Conservation (phyloP, 2,329 filamentous ascomycete species). For the Microcera coccophila region DNA sequence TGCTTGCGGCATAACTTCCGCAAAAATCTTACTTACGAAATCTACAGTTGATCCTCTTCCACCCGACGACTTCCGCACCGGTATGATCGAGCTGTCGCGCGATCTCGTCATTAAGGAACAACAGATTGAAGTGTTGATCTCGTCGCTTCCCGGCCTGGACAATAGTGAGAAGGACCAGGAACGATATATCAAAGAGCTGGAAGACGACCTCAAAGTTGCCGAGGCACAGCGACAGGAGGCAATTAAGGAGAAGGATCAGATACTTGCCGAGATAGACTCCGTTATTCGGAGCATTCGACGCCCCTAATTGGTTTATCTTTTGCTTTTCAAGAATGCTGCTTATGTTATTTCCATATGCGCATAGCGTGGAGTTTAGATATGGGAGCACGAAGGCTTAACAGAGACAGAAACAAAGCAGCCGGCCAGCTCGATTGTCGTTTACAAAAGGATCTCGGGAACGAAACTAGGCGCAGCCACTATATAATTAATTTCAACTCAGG, state of each 20-base stretch:
- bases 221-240: conserved; percentile 61
- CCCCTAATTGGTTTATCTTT: conserved; percentile 39
- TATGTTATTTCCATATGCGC: conserved; percentile 4
- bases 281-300: conserved; percentile 59
- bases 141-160: conserved; percentile 69
- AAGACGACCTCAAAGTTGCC: conserved; percentile 60
- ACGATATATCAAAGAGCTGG: conserved; percentile 59
- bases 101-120: conserved; percentile 78
- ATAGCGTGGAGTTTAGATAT: conserved; percentile 21
- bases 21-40: not conserved
- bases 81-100: conserved; percentile 68
- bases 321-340: not conserved
- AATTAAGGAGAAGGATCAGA: conserved; percentile 59
- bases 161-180: conserved; percentile 76
- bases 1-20: not conserved
- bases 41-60: conserved; percentile 56
- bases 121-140: conserved; percentile 76
- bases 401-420: too few relatives aligned
- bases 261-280: conserved; percentile 56
- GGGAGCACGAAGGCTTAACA: too few relatives aligned
- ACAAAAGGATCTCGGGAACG: too few relatives aligned
- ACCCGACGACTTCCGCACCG: conserved; percentile 60
- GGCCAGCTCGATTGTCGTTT: too few relatives aligned
- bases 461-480: too few relatives aligned
- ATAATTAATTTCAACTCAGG: too few relatives aligned